Percentiles rank a stretch among this genome's conserved stretches.
Conservation (phyloP, 2,329 filamentous ascomycete genomes). For the Colletotrichum sidae region DNA sequence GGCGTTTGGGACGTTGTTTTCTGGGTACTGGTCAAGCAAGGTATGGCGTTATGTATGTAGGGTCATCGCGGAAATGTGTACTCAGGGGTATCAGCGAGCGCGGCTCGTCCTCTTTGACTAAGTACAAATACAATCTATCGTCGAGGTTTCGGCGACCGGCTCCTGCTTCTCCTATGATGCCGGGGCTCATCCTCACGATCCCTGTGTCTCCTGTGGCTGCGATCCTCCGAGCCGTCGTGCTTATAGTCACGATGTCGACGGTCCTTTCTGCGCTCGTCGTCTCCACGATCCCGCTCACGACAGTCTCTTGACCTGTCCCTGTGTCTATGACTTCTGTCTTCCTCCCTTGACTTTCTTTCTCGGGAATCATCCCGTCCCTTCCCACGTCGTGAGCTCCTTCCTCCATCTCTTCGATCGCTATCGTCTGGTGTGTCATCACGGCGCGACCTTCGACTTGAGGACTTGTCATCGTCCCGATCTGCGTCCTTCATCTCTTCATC, state of each 20-base stretch:
- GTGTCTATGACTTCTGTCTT: constrained; percentile 43
- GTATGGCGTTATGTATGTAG: constrained; percentile 15
- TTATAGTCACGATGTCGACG: constrained; percentile 42
- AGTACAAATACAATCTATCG: constrained; percentile 12
- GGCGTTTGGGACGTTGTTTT: neutral
- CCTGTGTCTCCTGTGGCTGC: constrained; percentile 27
- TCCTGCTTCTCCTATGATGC: constrained; percentile 36
- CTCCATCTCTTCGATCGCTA: constrained; percentile 41
- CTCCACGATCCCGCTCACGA: constrained; percentile 40
- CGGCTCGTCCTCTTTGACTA: constrained; percentile 8
- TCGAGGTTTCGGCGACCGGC: constrained; percentile 32
- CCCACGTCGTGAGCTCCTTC: constrained; percentile 42
- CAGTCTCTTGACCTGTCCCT: constrained; percentile 40
- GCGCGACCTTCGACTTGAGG: constrained; percentile 47
- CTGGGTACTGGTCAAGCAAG: neutral
- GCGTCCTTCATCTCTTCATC: constrained; percentile 43
- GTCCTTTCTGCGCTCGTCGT: constrained; percentile 40
- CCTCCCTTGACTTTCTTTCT: constrained; percentile 45
- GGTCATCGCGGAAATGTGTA: constrained; percentile 17
- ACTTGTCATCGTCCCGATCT: constrained; percentile 46
- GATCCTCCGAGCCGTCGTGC: constrained; percentile 45
- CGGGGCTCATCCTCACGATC: constrained; percentile 40
- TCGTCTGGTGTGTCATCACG: constrained; percentile 51
- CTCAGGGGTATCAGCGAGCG: constrained; percentile 26
- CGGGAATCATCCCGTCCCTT: constrained; percentile 42